A percentile compares a stretch with the other conserved stretches of the same genome.
Evolutionary conservation across 2,329 filamentous ascomycete genomes (phyloP).

Genomic region (Colletotrichum nymphaeae): DNA sequence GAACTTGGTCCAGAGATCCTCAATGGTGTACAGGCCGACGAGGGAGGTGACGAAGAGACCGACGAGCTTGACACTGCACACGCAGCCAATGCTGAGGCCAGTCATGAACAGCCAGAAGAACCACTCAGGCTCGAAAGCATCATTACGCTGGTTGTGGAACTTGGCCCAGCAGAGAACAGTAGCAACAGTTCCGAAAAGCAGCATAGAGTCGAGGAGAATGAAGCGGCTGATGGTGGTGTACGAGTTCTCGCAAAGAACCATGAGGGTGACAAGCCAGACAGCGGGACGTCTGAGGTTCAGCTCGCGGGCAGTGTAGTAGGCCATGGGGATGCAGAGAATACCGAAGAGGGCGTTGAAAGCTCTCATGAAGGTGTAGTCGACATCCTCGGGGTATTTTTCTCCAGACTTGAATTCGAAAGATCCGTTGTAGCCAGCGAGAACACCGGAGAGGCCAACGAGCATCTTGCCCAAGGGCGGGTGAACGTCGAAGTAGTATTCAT

Average conservation of each 20-base stretch:
- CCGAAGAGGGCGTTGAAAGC: slow-evolving; percentile 97
- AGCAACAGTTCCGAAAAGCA: slow-evolving; percentile 97
- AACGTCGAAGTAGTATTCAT: slow-evolving; percentile 95
- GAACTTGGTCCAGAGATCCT: slow-evolving; percentile 99
- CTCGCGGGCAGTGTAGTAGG: slow-evolving; percentile 94
- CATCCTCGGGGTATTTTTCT: slow-evolving; percentile 90
- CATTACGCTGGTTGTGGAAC: slow-evolving; percentile 88
- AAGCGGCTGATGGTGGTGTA: slow-evolving; percentile 99
- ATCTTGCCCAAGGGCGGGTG: slow-evolving; percentile 98
- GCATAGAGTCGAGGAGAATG: slow-evolving; percentile 98
- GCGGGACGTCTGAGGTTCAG: slow-evolving; percentile 86
- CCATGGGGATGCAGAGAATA: slow-evolving; percentile 89
- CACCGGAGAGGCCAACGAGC: slow-evolving; percentile 95
- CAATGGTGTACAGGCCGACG: slow-evolving; percentile 93
- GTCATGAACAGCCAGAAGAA: slow-evolving; percentile 94
- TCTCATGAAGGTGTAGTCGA: slow-evolving; percentile 99
- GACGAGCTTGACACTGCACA: slow-evolving; percentile 98
- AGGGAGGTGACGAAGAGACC: slow-evolving; percentile 95
- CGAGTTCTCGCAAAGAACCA: slow-evolving; percentile 99
- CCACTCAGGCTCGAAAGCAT: slow-evolving; percentile 92
- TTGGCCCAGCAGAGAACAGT: slow-evolving; percentile 97
- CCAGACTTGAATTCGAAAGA: slow-evolving; percentile 99
- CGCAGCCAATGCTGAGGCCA: slow-evolving; percentile 95
- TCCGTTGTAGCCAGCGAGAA: slow-evolving; percentile 97
- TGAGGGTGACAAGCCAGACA: slow-evolving; percentile 94